Percentiles rank a stretch among this genome's conserved stretches.
These are phyloP conservation scores for Amphirosellinia nigrospora DNA, from an alignment of 495 filamentous ascomycete species.

Conservation along the genomic window DNA sequence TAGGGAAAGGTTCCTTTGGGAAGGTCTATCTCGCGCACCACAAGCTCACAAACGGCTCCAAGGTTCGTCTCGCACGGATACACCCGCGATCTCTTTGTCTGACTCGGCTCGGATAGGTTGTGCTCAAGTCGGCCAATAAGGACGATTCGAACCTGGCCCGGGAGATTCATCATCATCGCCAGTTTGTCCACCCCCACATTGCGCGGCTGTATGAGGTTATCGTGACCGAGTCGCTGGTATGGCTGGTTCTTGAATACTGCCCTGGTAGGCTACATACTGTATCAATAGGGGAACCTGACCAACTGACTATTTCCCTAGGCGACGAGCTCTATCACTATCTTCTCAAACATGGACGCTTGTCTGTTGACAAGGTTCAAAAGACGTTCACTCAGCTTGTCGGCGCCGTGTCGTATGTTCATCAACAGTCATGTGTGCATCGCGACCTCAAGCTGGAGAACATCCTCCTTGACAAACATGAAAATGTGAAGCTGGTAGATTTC, in stretches of 20 bases:
- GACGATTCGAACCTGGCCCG: slow-evolving; percentile 93
- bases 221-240: slow-evolving; percentile 91
- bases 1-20: slow-evolving; percentile 97
- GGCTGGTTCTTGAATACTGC: slow-evolving; percentile 97
- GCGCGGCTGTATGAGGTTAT: slow-evolving; percentile 96
- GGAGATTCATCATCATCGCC: slow-evolving; percentile 97
- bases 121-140: slow-evolving; percentile 96
- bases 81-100: slow-evolving; percentile 16
- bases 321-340: slow-evolving; percentile 98
- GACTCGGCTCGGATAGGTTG: slow-evolving; percentile 66
- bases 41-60: slow-evolving; percentile 98
- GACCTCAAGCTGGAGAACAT: slow-evolving; percentile 98
- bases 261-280: slow-evolving; percentile 66
- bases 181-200: slow-evolving; percentile 97
- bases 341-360: slow-evolving; percentile 80
- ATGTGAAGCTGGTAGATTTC: slow-evolving; percentile 99
- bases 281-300: not conserved
- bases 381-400: slow-evolving; percentile 97
- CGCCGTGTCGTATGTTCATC: slow-evolving; percentile 94
- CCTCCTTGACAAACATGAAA: slow-evolving; percentile 92
- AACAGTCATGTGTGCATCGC: slow-evolving; percentile 93
- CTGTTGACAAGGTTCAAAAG: slow-evolving; percentile 88
- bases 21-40: slow-evolving; percentile 97
- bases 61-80: slow-evolving; percentile 63
- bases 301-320: slow-evolving; percentile 55